Conservation (phyloP, 106 monocot species). For the Agapanthus africanus region DNA sequence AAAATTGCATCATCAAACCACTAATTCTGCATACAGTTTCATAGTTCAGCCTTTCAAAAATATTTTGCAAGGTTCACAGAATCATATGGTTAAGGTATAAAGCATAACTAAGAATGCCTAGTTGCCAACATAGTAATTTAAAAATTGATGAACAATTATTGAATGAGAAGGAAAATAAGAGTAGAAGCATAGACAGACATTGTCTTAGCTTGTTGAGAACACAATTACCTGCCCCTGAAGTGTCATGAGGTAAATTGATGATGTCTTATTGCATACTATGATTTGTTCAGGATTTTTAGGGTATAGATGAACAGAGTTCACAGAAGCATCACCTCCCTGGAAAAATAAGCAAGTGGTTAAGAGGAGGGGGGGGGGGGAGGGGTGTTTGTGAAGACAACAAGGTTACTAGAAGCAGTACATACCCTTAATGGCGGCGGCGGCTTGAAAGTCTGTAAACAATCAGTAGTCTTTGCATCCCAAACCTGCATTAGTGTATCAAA, state of each 20-base stretch:
- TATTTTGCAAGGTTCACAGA: background rate
- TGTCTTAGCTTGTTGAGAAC: background rate
- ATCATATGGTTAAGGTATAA: background rate
- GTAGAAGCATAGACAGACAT: background rate
- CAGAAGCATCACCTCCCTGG: conserved; percentile 96
- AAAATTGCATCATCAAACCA: background rate
- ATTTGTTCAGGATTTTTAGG: conserved; percentile 91
- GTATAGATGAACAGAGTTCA: conserved; percentile 84
- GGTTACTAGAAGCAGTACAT: too few relatives aligned
- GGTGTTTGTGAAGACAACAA: too few relatives aligned
- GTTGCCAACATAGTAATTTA: too few relatives aligned
- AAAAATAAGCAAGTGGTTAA: background rate
- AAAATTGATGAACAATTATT: background rate
- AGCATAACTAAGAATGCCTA: background rate
- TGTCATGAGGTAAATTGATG: conserved; percentile 95
- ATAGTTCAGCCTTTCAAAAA: background rate
- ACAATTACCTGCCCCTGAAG: conserved; percentile 90
- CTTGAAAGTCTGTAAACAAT: conserved; percentile 94
- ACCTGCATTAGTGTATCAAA: conserved; percentile 32
- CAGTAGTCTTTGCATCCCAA: conserved; percentile 95
- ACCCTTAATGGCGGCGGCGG: conserved; percentile 98
- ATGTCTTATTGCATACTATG: conserved; percentile 94
- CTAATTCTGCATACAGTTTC: background rate
- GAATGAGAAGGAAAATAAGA: background rate
- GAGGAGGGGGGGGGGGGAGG: too few relatives aligned